Evolutionary conservation across 2,329 filamentous ascomycete genomes (phyloP), one percentile per base, ranked within the genome.

Genomic region (Chaetothyriales sp.): DNA sequence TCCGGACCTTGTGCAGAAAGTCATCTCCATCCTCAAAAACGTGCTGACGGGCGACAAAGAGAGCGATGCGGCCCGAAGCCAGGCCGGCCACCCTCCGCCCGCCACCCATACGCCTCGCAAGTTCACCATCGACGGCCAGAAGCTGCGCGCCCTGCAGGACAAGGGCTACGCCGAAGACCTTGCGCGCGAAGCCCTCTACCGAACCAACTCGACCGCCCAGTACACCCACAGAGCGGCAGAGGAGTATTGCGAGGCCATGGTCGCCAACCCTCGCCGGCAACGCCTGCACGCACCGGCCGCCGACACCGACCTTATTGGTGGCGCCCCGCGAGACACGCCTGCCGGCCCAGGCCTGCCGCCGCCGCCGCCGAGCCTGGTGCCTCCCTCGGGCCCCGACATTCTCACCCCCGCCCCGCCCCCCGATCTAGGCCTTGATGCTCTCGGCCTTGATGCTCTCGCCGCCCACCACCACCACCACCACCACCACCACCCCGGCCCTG

Each of bases 11-110:
- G 80, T 92, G 18, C 85, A 86, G 60, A 83, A 81, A 50, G 73
- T 95, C 13, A 80, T 97, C 54, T 85, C 89, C 29, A 90, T 95
- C 46, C 73, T 98, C 52, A 86, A 86, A 60, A 80, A 80, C 4
- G 82, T 94, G 15, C 77, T 89, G 9, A 77, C 81, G 53, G 85
- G 80, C n/a, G 88, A 95, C 51, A 75, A 79, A 51, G 92, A 98
- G 65, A 68, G 73, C 7, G 76, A 75, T 54, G 85, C 80, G 18
- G 77, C 74, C 63, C 82, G 73, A 62, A 81, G 76, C 52, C 68
- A 74, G 8, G 84, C 88, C 48, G 79, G 80, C 54, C 71, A 75
- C 10, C 74, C 73, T 22, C 64, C 69, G 48, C 65, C 73, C 50
- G 66, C 67, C 29, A 69, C 73, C 43, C 66, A 70, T 4, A 62